Conservation (phyloP, 2,329 filamentous ascomycete species). For the Cladosporium velox region DNA sequence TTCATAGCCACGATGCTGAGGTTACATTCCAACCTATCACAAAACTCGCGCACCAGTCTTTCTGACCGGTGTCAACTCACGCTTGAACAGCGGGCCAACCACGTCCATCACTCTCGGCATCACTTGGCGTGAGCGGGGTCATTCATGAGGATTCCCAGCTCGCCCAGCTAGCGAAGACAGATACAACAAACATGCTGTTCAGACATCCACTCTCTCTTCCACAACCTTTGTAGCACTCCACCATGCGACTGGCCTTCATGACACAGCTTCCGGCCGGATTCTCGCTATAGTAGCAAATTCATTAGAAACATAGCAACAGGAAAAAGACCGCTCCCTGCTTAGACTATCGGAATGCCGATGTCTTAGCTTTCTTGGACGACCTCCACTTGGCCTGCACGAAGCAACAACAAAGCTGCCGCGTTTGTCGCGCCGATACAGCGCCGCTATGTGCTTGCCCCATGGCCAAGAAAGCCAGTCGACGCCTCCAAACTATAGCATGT, state of each 20-base stretch:
- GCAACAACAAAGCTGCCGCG: slow-evolving; percentile 15
- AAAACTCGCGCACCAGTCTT: neutral
- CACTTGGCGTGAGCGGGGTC: neutral
- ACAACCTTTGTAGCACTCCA: neutral
- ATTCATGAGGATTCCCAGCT: neutral
- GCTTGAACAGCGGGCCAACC: neutral
- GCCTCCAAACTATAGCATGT: slow-evolving; percentile 14
- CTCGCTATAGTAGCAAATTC: neutral
- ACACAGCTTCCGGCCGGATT: neutral
- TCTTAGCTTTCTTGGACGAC: slow-evolving; percentile 19
- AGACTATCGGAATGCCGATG: slow-evolving; percentile 17
- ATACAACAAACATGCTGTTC: neutral
- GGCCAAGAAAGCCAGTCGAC: slow-evolving; percentile 12
- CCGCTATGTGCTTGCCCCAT: slow-evolving; percentile 14
- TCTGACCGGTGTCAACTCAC: neutral
- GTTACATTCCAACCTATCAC: slow-evolving; percentile 1
- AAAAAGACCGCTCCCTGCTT: neutral
- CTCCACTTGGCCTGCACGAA: slow-evolving; percentile 20
- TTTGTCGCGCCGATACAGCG: slow-evolving; percentile 7
- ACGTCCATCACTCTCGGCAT: neutral
- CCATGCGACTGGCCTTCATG: neutral
- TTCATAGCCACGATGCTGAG: neutral
- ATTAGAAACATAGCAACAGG: neutral
- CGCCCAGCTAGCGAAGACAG: neutral
- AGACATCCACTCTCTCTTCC: neutral